A percentile compares a stretch with the other conserved stretches of the same genome.
These are phyloP conservation scores for Coleophoma eucalyptorum DNA, from an alignment of 2,329 filamentous ascomycete genomes.

Conservation along the genomic window DNA sequence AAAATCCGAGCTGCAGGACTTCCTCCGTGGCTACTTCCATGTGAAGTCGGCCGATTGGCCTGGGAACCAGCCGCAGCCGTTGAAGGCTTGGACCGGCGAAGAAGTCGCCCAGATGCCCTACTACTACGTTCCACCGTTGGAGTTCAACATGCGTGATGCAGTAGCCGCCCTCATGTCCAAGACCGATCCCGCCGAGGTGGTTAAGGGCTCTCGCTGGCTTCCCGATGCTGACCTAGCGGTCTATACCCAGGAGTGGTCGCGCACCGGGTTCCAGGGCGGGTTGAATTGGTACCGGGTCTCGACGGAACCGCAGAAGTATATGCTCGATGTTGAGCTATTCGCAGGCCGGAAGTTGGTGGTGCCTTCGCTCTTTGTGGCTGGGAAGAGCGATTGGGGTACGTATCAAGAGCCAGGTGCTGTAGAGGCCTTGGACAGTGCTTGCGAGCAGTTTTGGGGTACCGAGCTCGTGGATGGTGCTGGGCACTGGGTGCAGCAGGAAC, in stretches of 20 bases:
- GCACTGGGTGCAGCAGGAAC: constrained; percentile 69
- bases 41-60: constrained; percentile 62
- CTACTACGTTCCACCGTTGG: constrained; percentile 64
- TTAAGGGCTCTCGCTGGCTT: constrained; percentile 44
- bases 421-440: constrained; percentile 50
- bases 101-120: constrained; percentile 57
- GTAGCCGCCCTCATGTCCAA: constrained; percentile 50
- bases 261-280: constrained; percentile 62
- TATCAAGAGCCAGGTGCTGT: constrained; percentile 63
- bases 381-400: constrained; percentile 62
- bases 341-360: constrained; percentile 58
- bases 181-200: constrained; percentile 39
- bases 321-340: constrained; percentile 52
- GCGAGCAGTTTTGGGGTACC: constrained; percentile 47
- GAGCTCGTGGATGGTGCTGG: constrained; percentile 56
- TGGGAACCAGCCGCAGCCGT: constrained; percentile 47
- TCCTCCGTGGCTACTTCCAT: constrained; percentile 64
- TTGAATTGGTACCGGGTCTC: constrained; percentile 65
- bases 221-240: constrained; percentile 51
- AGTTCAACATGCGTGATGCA: constrained; percentile 54
- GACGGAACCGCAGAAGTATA: constrained; percentile 41
- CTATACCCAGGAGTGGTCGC: constrained; percentile 56
- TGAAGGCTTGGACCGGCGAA: constrained; percentile 51
- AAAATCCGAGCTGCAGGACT: constrained; percentile 49
- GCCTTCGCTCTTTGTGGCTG: constrained; percentile 58